These are phyloP conservation scores for Tritrichomonas musculus DNA, from an alignment of 208 protist genomes.

Conservation along the genomic window DNA sequence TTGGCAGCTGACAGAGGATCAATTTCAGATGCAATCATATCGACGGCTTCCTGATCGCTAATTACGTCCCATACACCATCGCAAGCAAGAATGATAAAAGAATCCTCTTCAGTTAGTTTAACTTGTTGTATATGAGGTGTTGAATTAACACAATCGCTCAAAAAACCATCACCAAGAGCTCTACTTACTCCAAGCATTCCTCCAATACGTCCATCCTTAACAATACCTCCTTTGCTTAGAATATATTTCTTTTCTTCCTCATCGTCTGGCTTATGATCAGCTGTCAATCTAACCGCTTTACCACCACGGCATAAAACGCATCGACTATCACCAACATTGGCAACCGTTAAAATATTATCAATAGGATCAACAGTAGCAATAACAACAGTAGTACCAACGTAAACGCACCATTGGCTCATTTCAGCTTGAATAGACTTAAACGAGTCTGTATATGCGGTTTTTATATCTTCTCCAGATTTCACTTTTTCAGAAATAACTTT, in stretches of 20 bases:
- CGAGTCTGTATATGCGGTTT: background rate
- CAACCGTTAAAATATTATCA: background rate
- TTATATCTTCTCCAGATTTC: background rate
- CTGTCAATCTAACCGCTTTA: background rate
- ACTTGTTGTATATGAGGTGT: background rate
- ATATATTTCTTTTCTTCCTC: background rate
- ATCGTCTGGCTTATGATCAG: background rate
- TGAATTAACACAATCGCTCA: background rate
- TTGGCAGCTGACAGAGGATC: background rate
- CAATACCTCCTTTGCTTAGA: background rate
- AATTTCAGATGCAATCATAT: background rate
- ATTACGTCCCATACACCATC: slow-evolving; percentile 30
- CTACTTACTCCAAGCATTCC: slow-evolving; percentile 3
- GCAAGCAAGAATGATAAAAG: slow-evolving; percentile 9
- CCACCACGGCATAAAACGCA: background rate
- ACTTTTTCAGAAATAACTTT: background rate
- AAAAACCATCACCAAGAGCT: slow-evolving; percentile 1
- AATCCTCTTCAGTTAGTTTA: background rate
- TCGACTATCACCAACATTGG: slow-evolving; percentile 16
- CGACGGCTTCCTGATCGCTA: background rate
- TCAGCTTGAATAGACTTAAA: background rate
- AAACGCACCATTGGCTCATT: background rate
- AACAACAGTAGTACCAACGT: background rate
- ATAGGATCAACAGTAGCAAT: background rate
- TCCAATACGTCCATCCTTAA: background rate